Evolutionary conservation across 305 asterid species (phyloP).

Genomic region (Fraxinus floribunda): DNA sequence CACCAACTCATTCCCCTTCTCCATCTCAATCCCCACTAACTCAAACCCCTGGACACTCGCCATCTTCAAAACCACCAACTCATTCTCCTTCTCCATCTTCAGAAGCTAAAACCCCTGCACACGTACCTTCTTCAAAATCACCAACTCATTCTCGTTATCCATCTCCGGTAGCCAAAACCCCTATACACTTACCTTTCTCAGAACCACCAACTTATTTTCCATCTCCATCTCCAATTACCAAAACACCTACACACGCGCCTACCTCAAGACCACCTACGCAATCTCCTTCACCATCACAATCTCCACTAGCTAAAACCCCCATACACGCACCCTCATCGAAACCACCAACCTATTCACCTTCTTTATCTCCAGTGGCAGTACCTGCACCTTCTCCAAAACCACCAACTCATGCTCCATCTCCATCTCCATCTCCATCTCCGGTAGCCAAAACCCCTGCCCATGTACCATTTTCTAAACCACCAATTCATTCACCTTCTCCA

Average conservation of each 20-base stretch:
- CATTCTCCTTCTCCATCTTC: background rate
- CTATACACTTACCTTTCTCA: background rate
- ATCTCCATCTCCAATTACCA: background rate
- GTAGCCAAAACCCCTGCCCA: background rate
- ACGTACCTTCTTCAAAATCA: background rate
- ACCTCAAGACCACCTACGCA: background rate
- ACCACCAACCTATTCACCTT: conserved; percentile 4
- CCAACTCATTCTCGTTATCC: conserved; percentile 10
- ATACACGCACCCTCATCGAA: background rate
- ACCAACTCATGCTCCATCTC: background rate
- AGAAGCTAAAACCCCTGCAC: background rate
- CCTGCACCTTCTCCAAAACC: background rate
- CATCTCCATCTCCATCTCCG: background rate
- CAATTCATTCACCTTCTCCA: conserved; percentile 14
- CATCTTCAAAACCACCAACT: background rate
- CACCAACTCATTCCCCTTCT: conserved; percentile 7
- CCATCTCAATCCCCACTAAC: background rate
- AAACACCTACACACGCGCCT: background rate
- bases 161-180: background rate
- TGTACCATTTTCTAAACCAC: background rate
- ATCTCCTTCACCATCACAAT: conserved; percentile 1
- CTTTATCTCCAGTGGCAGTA: background rate
- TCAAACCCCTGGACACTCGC: background rate
- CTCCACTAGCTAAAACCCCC: background rate
- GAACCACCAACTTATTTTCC: background rate